A percentile compares a stretch with the other conserved stretches of the same genome.
Conservation (phyloP, 192 early-diverging fungal species). For the Backusella liffmaniae region DNA sequence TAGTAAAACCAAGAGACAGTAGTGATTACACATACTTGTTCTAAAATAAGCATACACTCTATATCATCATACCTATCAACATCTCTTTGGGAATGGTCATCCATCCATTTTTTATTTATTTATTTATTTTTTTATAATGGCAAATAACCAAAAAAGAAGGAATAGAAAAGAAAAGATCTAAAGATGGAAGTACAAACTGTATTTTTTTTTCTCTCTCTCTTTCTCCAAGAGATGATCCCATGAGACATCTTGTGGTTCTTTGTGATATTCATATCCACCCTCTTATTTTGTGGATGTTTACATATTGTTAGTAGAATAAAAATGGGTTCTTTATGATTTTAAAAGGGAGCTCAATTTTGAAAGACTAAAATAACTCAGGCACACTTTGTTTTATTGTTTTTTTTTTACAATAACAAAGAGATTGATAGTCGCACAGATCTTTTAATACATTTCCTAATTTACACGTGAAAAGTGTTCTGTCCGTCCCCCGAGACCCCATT, state of each 20-base stretch:
- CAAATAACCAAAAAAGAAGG: background rate
- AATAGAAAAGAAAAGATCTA: background rate
- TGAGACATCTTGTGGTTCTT: background rate
- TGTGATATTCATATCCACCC: background rate
- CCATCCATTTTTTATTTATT: background rate
- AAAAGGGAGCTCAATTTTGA: background rate
- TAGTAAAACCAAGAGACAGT: too few species aligned
- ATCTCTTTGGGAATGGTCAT: background rate
- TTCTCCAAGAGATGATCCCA: background rate
- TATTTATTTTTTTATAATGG: background rate
- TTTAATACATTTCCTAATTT: background rate
- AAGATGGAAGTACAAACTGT: background rate
- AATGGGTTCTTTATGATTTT: background rate
- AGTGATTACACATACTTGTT: too few species aligned
- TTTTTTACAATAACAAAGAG: background rate
- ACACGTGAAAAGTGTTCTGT: conserved; percentile 6
- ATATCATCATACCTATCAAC: background rate
- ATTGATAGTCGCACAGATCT: background rate
- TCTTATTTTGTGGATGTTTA: background rate
- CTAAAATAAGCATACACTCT: too few species aligned
- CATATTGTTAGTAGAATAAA: too few species aligned
- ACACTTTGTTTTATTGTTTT: background rate
- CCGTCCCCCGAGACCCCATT: background rate
- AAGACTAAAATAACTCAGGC: background rate
- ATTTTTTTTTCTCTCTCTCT: background rate